Evolutionary conservation across 192 early-diverging fungal species (phyloP), one percentile per base, ranked within the genome.

Genomic region (Chytriomyces hyalinus): DNA sequence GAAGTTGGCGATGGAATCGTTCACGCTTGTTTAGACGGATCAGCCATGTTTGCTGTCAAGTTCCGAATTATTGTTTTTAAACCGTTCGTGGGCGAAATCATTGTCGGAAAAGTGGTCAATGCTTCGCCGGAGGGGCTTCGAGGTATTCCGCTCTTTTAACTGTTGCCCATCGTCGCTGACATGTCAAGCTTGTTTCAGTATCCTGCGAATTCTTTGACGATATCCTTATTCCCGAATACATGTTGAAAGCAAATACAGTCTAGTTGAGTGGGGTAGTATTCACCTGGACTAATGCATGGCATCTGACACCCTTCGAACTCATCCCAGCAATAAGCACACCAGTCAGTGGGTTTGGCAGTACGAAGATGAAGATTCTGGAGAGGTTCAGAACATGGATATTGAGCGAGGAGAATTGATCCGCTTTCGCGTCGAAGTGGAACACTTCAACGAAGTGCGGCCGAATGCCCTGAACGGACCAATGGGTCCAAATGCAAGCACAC

Each of bases 161-260:
- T 65, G 9, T 24, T 67, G 47, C 22, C 28, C 24, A 78, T 4
- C 44, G 6, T 67, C 43, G 8, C 10, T 28, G 13, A 7, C 36
- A 28, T 48, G 10, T 47, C 13, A 36, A 36, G 6, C 59, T 26
- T 49, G 22, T 24, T 59, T 49, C 85, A 89, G 92, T 96, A 0
- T 87, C 93, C 5, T 83, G 96, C 81, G 93, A 91, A 17, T 98
- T 96, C 75, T 96, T 98, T 83, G 94, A 95, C 81, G 96, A 98
- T 81, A 95, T 98, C 36, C 79, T 83, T 49, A 92, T 98, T 36
- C 93, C 96, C 2, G 79, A 84, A 5, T 78, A 75, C 20, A 83
- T 89, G 49, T 82, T 95, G 80, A 92, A 91, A 26, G 49, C 76
- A 0, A 85, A 86, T 36, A 88, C 91, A 28, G 84, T 57, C 53